A percentile compares a stretch with the other conserved stretches of the same genome.
These are phyloP conservation scores for Chaetomiaceae sp. DNA, from an alignment of 2,329 filamentous ascomycete genomes.

Conservation along the genomic window DNA sequence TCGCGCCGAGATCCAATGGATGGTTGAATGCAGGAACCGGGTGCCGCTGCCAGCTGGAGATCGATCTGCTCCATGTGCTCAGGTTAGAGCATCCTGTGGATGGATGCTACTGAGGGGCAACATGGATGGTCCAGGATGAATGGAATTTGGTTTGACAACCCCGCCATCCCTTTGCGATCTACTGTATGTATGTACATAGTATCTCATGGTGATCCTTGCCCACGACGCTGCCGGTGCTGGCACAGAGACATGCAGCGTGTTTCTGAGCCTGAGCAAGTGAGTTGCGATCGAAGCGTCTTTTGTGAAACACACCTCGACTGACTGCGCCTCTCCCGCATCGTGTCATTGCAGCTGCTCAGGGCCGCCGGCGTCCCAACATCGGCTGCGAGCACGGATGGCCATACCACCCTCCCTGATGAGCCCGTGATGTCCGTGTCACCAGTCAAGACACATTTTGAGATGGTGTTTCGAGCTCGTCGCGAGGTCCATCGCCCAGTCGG, in stretches of 20 bases:
- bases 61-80: not conserved
- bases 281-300: no score
- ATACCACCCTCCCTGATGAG: not conserved
- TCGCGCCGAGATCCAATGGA: no score
- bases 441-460: not conserved
- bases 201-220: not conserved
- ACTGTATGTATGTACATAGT: no score
- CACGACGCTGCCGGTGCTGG: not conserved
- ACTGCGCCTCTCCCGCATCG: not conserved
- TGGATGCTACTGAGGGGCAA: not conserved
- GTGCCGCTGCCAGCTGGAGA: not conserved
- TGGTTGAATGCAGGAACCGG: not conserved
- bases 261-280: no score
- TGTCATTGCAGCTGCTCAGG: not conserved
- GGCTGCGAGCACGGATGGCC: not conserved
- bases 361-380: not conserved
- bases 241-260: not conserved
- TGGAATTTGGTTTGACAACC: not conserved
- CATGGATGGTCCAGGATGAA: no score
- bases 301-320: not conserved
- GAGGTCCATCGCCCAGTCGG: not conserved
- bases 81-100: not conserved
- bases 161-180: not conserved
- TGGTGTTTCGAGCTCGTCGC: conserved; percentile 5
- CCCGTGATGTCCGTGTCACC: conserved; percentile 8